phyloP scores from a whole-genome alignment of 2,329 filamentous ascomycete genomes.

The Botryosphaeria dothidea region DNA sequence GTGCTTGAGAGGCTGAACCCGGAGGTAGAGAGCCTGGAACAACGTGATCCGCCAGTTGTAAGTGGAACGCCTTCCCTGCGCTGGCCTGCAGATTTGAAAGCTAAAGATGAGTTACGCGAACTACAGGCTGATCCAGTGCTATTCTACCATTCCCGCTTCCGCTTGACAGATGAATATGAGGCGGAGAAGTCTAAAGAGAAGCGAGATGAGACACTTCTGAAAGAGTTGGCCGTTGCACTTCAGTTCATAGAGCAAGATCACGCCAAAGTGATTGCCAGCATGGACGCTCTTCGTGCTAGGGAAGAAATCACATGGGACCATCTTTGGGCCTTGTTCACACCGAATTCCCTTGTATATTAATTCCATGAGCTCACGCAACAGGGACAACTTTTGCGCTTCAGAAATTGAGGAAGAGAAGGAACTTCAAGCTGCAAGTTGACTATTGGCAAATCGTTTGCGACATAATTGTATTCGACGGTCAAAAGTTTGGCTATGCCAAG shows the following conservation, averaged over 20 bases:
- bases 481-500: neutral
- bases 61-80: too few species aligned
- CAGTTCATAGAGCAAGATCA: neutral
- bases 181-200: neutral
- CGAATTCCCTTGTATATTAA: neutral
- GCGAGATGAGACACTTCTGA: neutral
- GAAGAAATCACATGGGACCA: slow-evolving; percentile 10
- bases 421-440: neutral
- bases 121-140: neutral
- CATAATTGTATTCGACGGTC: neutral
- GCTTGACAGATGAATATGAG: neutral
- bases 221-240: neutral
- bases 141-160: neutral
- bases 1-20: neutral
- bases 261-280: neutral
- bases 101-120: too few species aligned
- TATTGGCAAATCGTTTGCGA: neutral
- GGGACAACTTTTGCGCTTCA: neutral
- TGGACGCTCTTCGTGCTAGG: neutral
- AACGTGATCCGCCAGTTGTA: neutral
- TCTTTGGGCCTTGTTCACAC: slow-evolving; percentile 12
- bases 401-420: neutral
- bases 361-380: slow-evolving; percentile 1
- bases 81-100: too few species aligned
- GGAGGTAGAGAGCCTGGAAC: neutral